Base-by-base conservation (phyloP, 2,329 filamentous ascomycete genomes). In the Pseudogymnoascus sp. region DNA sequence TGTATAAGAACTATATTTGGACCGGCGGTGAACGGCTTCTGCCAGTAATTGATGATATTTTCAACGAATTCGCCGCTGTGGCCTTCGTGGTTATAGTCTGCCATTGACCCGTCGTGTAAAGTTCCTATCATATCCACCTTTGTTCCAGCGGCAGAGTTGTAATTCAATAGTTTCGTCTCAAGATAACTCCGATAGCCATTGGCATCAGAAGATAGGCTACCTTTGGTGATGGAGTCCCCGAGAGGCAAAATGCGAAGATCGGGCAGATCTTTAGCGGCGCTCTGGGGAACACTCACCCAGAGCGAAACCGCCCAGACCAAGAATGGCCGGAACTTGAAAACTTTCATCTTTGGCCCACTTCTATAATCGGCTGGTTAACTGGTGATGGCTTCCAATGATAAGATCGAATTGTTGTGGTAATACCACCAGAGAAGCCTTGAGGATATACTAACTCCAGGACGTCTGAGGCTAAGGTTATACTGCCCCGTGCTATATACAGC, bases 1-100 rank as follows among this genome's bases (percentile, higher is more conserved):
- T 78, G 77, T 65, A 78, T 65, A 25, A 74, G 68, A 57, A 78
- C 65, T 32, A 78, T 64, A 63, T 78, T 76, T 8, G 76, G 77
- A 25, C 64, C 63, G 22, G 74, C 75, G 62, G 74, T 75, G 28
- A 28, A 65, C 43, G 68, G 62, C 35, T 78, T 72, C 64, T 77
- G 63, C 32, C 32, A 34, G 32, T 34, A 34, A 6, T 6, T 34
- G 11, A 34, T 34, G 8, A 34, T 34, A 34, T 34, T 34, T 28
- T 72, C 73, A 67, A 80, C 74, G 54, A 74, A 73, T 43, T 70
- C 69, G 22, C 74, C 77, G 0, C 74, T 72, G 72, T 77, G 77
- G 34, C 77, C 77, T 64, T 80, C 78, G 64, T 76, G 72, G 11
- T 76, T 72, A 65, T 75, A 75, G 66, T 76, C 70, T 20, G 18